Evolutionary conservation across 2,329 filamentous ascomycete species (phyloP).

Genomic region (Septoria petroselini): DNA sequence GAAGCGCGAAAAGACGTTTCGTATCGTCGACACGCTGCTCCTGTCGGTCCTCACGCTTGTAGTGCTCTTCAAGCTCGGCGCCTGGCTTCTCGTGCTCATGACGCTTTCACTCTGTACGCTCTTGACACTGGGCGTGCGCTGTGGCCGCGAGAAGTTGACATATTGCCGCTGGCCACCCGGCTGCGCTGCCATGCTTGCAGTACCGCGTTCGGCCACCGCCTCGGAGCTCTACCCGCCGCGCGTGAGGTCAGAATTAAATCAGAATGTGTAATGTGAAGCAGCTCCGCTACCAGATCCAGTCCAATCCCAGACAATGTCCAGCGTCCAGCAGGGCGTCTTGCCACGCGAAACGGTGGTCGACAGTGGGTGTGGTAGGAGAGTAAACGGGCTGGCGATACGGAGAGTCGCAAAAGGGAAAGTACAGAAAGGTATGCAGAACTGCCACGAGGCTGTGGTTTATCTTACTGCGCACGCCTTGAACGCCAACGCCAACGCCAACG

Average conservation of each 20-base stretch:
- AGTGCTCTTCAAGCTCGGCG: constrained; percentile 5
- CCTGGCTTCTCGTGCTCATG: constrained; percentile 5
- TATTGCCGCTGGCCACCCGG: constrained; percentile 7
- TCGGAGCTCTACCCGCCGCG: neutral
- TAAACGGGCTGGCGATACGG: too few relatives aligned
- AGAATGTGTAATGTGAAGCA: too few relatives aligned
- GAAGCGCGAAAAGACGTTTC: constrained; percentile 9
- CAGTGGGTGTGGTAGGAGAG: too few relatives aligned
- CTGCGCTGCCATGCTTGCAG: neutral
- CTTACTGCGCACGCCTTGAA: too few relatives aligned
- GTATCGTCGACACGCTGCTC: constrained; percentile 11
- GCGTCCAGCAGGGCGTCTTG: too few relatives aligned
- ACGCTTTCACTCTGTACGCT: constrained; percentile 11
- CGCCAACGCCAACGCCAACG: too few relatives aligned
- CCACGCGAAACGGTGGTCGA: too few relatives aligned
- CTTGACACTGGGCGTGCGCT: constrained; percentile 18
- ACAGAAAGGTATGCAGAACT: too few relatives aligned
- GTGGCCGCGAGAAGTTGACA: constrained; percentile 26
- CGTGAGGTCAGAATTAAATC: neutral
- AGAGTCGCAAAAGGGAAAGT: too few relatives aligned
- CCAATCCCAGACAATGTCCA: too few relatives aligned
- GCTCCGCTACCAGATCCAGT: too few relatives aligned
- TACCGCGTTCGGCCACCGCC: neutral
- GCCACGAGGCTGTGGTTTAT: too few relatives aligned
- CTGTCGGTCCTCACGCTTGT: neutral